These are phyloP conservation scores for Metschnikowia kofuensis DNA, from an alignment of 805 yeast genomes.

Conservation along the genomic window DNA sequence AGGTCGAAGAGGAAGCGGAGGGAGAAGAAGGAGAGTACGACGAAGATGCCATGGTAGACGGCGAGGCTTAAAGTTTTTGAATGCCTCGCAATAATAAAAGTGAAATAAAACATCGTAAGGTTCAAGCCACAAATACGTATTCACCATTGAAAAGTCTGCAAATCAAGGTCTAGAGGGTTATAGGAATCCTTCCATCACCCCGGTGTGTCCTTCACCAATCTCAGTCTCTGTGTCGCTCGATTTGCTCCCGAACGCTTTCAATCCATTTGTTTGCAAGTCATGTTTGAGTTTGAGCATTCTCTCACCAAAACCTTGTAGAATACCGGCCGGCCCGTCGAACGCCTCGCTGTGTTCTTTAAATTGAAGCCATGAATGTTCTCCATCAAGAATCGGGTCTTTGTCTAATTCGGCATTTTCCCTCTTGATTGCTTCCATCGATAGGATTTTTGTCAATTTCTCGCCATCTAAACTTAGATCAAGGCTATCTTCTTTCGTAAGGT, in stretches of 20 bases:
- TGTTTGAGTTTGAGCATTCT: slow-evolving; percentile 47
- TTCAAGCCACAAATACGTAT: background rate
- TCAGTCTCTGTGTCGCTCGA: slow-evolving; percentile 1
- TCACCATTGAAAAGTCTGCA: background rate
- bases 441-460: slow-evolving; percentile 19
- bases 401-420: slow-evolving; percentile 37
- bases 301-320: slow-evolving; percentile 63
- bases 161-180: background rate
- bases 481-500: slow-evolving; percentile 9
- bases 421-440: slow-evolving; percentile 35
- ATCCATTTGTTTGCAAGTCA: slow-evolving; percentile 12
- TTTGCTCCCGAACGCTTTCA: slow-evolving; percentile 8
- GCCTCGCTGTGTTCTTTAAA: slow-evolving; percentile 37
- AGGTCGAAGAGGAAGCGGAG: slow-evolving; percentile 22
- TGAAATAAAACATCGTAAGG: background rate
- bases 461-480: slow-evolving; percentile 15
- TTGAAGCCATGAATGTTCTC: slow-evolving; percentile 52
- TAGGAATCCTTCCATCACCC: slow-evolving; percentile 14
- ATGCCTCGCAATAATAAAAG: background rate
- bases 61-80: background rate
- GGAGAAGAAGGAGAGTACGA: slow-evolving; percentile 22
- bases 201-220: background rate
- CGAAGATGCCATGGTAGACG: slow-evolving; percentile 5
- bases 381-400: slow-evolving; percentile 19
- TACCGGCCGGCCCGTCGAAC: slow-evolving; percentile 69